A percentile compares a stretch with the other conserved stretches of the same genome.
These are phyloP conservation scores for Clohesyomyces aquaticus DNA, from an alignment of 495 filamentous ascomycete genomes.

Conservation along the genomic window DNA sequence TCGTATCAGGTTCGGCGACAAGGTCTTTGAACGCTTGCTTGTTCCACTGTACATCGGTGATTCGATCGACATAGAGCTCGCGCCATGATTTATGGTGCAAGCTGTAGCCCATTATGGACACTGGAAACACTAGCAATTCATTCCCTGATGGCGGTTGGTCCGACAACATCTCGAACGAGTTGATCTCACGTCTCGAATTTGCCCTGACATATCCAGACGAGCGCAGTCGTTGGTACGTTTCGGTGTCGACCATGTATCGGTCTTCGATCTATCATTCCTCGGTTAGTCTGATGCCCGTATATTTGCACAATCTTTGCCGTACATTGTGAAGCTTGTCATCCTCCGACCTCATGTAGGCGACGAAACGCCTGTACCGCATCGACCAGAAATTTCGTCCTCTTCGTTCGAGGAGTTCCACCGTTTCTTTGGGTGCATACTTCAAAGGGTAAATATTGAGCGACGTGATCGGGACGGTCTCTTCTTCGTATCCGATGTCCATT, in stretches of 20 bases:
- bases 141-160: not conserved
- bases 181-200: too few species aligned
- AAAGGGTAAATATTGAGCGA: not conserved
- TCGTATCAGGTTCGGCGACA: not conserved
- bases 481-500: not conserved
- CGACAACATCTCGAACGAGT: not conserved
- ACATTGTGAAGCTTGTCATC: too few species aligned
- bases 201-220: too few species aligned
- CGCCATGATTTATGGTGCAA: not conserved
- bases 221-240: not conserved
- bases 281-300: too few species aligned
- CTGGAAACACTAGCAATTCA: not conserved
- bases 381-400: not conserved
- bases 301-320: too few species aligned
- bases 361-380: not conserved
- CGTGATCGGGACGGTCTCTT: not conserved
- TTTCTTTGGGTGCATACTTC: not conserved
- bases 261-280: not conserved
- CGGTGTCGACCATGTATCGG: not conserved
- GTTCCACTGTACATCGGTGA: not conserved
- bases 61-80: not conserved
- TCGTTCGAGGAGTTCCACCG: not conserved
- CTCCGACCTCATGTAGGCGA: not conserved
- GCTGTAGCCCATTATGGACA: not conserved
- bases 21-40: not conserved